Evolutionary conservation across 768 basidiomycete genomes (phyloP).

Genomic region (Naganishia friedmannii): DNA sequence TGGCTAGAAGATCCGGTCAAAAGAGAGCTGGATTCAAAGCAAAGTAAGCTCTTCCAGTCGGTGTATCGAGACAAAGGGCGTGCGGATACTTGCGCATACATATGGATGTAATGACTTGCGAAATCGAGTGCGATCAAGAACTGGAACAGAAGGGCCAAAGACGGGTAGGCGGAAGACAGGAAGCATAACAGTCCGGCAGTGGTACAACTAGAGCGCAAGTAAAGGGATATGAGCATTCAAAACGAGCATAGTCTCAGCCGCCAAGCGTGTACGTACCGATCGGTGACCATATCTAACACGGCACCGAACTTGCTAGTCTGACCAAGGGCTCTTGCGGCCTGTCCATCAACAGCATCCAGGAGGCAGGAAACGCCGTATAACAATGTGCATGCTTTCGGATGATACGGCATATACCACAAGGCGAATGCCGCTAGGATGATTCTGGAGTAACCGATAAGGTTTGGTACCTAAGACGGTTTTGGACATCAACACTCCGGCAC

Average conservation of each 20-base stretch:
- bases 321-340: constrained; percentile 78
- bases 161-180: constrained; percentile 82
- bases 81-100: constrained; percentile 78
- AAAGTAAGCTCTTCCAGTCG: background rate
- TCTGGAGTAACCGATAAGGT: constrained; percentile 87
- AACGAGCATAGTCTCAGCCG: too few relatives aligned
- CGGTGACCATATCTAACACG: constrained; percentile 98
- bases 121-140: constrained; percentile 96
- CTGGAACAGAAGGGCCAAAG: constrained; percentile 81
- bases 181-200: constrained; percentile 93
- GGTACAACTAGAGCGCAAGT: constrained; percentile 68
- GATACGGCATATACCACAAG: constrained; percentile 88
- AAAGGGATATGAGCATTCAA: too few relatives aligned
- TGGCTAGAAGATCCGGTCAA: constrained; percentile 89
- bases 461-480: constrained; percentile 57
- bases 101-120: constrained; percentile 98
- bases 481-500: background rate
- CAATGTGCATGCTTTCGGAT: constrained; percentile 86
- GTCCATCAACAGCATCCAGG: constrained; percentile 91
- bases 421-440: constrained; percentile 85
- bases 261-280: constrained; percentile 61
- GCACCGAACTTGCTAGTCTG: constrained; percentile 97
- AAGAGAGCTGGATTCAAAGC: constrained; percentile 66
- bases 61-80: background rate
- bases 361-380: constrained; percentile 86